These are phyloP conservation scores for Amylocarpus encephaloides DNA, from an alignment of 2,329 filamentous ascomycete species.

Conservation along the genomic window DNA sequence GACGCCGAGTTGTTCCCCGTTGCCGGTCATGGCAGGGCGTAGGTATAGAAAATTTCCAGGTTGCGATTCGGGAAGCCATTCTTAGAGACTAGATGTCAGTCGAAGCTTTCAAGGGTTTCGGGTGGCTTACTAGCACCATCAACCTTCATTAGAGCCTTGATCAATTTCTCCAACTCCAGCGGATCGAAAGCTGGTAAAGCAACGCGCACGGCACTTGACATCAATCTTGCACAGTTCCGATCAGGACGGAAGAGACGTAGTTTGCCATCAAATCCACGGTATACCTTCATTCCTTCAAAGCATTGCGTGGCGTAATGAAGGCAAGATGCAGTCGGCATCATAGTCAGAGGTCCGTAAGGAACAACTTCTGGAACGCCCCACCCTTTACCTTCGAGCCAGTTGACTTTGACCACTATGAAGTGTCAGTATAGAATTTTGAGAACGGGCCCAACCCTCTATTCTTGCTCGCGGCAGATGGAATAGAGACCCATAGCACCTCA, in stretches of 20 bases:
- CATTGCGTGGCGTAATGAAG: conserved; percentile 15
- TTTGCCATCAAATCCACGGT: conserved; percentile 63
- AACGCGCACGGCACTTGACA: conserved; percentile 58
- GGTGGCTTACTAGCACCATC: conserved; percentile 48
- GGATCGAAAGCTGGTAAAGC: conserved; percentile 69
- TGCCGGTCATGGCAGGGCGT: conserved; percentile 80
- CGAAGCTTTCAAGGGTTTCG: not conserved
- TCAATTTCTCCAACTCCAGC: conserved; percentile 65
- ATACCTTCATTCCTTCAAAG: conserved; percentile 55
- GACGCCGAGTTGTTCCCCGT: conserved; percentile 72
- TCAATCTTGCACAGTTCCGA: conserved; percentile 42
- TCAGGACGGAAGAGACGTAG: conserved; percentile 58
- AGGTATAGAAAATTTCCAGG: conserved; percentile 74
- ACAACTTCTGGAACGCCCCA: conserved; percentile 70
- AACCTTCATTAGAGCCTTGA: conserved; percentile 62
- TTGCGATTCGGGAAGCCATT: conserved; percentile 68
- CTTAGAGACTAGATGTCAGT: conserved; percentile 27
- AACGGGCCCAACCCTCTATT: too few species aligned
- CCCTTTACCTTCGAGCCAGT: conserved; percentile 59
- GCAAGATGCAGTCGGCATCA: conserved; percentile 13
- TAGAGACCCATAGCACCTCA: not conserved
- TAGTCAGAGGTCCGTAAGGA: conserved; percentile 69
- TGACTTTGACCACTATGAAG: conserved; percentile 54
- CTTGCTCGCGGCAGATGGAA: not conserved
- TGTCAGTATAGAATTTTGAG: not conserved